A percentile compares a stretch with the other conserved stretches of the same genome.
Conservation (phyloP, 345 rosid genomes). For the Cardamine occulta region DNA sequence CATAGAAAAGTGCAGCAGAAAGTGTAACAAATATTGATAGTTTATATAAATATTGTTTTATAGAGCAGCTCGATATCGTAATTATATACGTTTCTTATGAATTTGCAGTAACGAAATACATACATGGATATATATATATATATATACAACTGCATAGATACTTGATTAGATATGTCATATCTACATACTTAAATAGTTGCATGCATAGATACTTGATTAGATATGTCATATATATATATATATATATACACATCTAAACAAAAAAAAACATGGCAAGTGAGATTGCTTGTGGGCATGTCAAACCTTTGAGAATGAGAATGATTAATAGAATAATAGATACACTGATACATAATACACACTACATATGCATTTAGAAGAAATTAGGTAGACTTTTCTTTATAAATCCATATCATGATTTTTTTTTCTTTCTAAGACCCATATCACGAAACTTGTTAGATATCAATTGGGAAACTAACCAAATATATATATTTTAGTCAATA, state of each 20-base stretch:
- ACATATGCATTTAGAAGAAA: conserved; percentile 21
- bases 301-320: conserved; percentile 27
- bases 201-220: conserved; percentile 7
- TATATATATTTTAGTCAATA: conserved; percentile 18
- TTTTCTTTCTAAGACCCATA: not conserved
- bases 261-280: conserved; percentile 39
- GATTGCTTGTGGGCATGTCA: conserved; percentile 40
- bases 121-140: not conserved
- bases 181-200: not conserved
- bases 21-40: conserved; percentile 34
- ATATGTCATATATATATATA: not conserved
- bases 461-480: conserved; percentile 32
- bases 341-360: not conserved
- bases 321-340: conserved; percentile 20
- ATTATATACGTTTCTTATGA: conserved; percentile 8
- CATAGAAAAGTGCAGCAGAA: conserved; percentile 31
- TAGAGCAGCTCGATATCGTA: not conserved
- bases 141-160: not conserved
- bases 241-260: conserved; percentile 27
- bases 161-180: not conserved
- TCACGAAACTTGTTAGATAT: conserved; percentile 30
- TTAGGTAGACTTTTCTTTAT: conserved; percentile 30
- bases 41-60: not conserved
- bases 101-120: not conserved
- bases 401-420: conserved; percentile 5